phyloP scores from a whole-genome alignment of 2,329 filamentous ascomycete genomes.

The Didymella segeticola region DNA sequence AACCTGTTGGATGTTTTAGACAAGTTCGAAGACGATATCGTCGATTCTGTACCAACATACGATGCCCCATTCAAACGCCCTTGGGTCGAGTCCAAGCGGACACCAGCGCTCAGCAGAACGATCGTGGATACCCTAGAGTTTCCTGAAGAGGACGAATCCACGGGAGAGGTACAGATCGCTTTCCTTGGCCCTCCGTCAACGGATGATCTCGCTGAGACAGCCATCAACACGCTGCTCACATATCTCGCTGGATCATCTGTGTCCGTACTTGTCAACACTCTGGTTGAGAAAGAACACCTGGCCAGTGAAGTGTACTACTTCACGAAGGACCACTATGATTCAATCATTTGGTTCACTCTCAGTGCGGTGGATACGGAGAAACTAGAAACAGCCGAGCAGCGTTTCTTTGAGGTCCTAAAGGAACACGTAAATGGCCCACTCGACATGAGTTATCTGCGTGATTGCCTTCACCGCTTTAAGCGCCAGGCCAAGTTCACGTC shows the following conservation, averaged over 20 bases:
- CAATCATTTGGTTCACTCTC: constrained; percentile 83
- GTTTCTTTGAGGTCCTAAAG: constrained; percentile 82
- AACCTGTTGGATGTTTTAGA: constrained; percentile 83
- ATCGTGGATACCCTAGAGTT: constrained; percentile 83
- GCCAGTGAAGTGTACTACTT: constrained; percentile 84
- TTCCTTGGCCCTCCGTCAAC: constrained; percentile 87
- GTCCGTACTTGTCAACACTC: constrained; percentile 85
- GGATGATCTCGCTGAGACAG: constrained; percentile 67
- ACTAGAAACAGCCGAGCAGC: constrained; percentile 81
- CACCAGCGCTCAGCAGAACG: constrained; percentile 74
- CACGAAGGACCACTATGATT: constrained; percentile 79
- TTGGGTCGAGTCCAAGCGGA: constrained; percentile 87
- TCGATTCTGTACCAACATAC: constrained; percentile 78
- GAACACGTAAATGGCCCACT: constrained; percentile 81
- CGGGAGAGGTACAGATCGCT: constrained; percentile 83
- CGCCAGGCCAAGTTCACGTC: constrained; percentile 83
- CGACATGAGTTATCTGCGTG: constrained; percentile 87
- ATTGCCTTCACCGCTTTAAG: constrained; percentile 82
- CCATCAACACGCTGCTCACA: constrained; percentile 78
- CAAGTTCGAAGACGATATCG: constrained; percentile 84
- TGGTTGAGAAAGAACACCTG: constrained; percentile 92
- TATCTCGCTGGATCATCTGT: constrained; percentile 95
- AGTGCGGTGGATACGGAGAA: constrained; percentile 88
- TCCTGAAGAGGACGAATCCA: constrained; percentile 94
- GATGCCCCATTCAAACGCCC: constrained; percentile 81